Percentiles rank a stretch among this genome's conserved stretches.
phyloP scores from a whole-genome alignment of 176 grass and related monocot species.

The Pontederia crassipes region DNA sequence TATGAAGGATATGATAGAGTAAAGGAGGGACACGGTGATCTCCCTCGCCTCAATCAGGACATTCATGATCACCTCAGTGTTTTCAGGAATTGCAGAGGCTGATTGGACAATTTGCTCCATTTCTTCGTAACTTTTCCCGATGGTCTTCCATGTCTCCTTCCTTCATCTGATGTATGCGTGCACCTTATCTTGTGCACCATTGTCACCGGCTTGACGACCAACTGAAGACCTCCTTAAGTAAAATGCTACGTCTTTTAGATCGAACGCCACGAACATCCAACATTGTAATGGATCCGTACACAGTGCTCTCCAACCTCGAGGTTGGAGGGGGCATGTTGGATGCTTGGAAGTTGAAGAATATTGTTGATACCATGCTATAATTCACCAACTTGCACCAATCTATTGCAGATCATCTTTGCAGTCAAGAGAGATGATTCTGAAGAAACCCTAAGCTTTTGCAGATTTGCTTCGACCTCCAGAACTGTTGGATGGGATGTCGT shows the following conservation, averaged over 20 bases:
- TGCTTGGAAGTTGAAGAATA: constrained; percentile 6
- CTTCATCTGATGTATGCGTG: not conserved
- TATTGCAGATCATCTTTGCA: not conserved
- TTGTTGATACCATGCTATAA: not conserved
- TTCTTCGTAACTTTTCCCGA: not conserved
- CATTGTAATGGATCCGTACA: not conserved
- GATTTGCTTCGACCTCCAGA: constrained; percentile 19
- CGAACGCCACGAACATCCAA: not conserved
- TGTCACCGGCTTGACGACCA: not conserved
- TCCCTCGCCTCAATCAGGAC: not conserved
- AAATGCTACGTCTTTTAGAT: not conserved
- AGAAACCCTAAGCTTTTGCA: constrained; percentile 23
- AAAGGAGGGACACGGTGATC: not conserved
- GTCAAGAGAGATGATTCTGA: constrained; percentile 5
- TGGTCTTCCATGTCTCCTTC: not conserved
- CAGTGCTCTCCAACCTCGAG: not conserved
- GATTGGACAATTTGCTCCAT: not conserved
- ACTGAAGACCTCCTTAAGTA: constrained; percentile 4
- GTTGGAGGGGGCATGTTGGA: not conserved
- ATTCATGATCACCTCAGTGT: not conserved
- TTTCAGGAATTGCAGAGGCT: not conserved
- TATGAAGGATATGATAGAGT: not conserved
- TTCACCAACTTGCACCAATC: not conserved
- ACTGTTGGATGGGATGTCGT: constrained; percentile 16
- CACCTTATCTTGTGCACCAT: not conserved